Conservation (phyloP, 1,284 basidiomycete species). For the Chiua sp. region DNA sequence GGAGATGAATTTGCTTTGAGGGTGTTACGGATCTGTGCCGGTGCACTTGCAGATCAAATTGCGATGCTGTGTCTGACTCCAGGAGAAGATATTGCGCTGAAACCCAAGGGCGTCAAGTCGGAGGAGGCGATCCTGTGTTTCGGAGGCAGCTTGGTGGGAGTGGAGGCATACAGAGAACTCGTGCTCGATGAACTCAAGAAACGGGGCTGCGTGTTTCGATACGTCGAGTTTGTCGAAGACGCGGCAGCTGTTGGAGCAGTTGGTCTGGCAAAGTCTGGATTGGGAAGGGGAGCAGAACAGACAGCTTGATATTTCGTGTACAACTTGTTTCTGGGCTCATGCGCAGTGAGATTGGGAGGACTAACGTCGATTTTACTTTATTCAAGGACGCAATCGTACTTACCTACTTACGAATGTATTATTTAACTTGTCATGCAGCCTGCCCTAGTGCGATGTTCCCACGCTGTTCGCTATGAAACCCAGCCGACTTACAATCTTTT, state of each 20-base stretch:
- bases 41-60: slow-evolving; percentile 65
- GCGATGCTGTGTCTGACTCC: slow-evolving; percentile 54
- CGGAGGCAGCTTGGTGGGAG: slow-evolving; percentile 72
- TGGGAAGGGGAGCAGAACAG: neutral
- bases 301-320: too few species aligned
- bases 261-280: slow-evolving; percentile 44
- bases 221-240: slow-evolving; percentile 70
- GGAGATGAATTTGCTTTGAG: slow-evolving; percentile 61
- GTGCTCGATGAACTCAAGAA: slow-evolving; percentile 61
- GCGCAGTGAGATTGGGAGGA: too few species aligned
- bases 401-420: too few species aligned
- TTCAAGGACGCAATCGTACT: too few species aligned
- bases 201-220: slow-evolving; percentile 63
- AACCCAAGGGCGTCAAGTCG: slow-evolving; percentile 53
- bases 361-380: too few species aligned
- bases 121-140: slow-evolving; percentile 67
- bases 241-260: slow-evolving; percentile 66
- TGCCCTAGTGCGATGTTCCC: slow-evolving; percentile 37
- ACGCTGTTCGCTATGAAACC: slow-evolving; percentile 22
- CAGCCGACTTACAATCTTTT: neutral
- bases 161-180: slow-evolving; percentile 62
- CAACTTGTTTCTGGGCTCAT: neutral
- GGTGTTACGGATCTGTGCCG: slow-evolving; percentile 58
- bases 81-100: slow-evolving; percentile 27
- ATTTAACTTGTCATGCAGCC: slow-evolving; percentile 5